Evolutionary conservation across 495 filamentous ascomycete species (phyloP).

Genomic region (Annulohypoxylon maeteangense): DNA sequence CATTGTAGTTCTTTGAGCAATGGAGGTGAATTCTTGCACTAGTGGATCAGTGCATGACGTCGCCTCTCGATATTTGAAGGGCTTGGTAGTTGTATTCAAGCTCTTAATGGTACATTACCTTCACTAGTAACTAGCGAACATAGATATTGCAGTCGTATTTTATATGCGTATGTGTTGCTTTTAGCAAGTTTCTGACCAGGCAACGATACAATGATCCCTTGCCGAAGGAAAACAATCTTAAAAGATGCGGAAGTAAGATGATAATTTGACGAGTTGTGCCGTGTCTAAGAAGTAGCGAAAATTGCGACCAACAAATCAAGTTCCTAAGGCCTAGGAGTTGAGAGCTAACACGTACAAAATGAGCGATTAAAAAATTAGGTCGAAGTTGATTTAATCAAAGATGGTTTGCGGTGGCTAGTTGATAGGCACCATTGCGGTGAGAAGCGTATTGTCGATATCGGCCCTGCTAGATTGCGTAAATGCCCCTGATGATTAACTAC

Average conservation of each 20-base stretch:
- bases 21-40: neutral
- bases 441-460: slow-evolving; percentile 3
- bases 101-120: neutral
- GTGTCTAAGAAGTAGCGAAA: neutral
- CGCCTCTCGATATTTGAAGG: neutral
- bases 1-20: neutral
- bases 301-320: neutral
- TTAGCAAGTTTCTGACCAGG: neutral
- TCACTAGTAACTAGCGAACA: neutral
- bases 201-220: neutral
- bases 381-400: neutral
- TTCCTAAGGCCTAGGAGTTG: neutral
- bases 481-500: neutral
- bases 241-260: neutral
- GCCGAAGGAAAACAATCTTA: neutral
- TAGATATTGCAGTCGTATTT: neutral
- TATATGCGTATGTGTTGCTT: neutral
- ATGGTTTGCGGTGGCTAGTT: neutral
- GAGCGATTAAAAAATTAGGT: neutral
- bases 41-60: neutral
- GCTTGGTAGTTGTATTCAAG: neutral
- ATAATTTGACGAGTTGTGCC: neutral
- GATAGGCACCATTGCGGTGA: neutral
- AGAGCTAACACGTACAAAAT: neutral
- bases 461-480: neutral